These are phyloP conservation scores for Filobasidium wieringae DNA, from an alignment of 768 basidiomycete genomes.

Conservation along the genomic window DNA sequence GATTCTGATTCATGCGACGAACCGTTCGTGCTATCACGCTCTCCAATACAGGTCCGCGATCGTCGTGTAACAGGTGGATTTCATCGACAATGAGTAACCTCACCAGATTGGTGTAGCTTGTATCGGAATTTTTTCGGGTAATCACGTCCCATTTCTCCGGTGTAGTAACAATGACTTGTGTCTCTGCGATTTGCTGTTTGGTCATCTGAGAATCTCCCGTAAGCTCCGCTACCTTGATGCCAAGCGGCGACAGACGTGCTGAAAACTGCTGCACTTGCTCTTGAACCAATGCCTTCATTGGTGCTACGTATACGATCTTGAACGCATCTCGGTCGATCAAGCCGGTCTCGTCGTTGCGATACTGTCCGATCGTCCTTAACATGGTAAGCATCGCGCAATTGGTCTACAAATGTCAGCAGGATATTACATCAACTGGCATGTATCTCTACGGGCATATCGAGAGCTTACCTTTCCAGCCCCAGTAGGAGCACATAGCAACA, in stretches of 20 bases:
- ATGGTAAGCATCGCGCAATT: constrained; percentile 96
- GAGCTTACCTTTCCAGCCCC: constrained; percentile 85
- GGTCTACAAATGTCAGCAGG: constrained; percentile 50
- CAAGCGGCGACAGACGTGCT: constrained; percentile 56
- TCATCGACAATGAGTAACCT: constrained; percentile 95
- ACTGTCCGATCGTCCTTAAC: constrained; percentile 76
- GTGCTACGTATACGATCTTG: constrained; percentile 95
- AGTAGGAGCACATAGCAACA: constrained; percentile 92
- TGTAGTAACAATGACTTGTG: constrained; percentile 95
- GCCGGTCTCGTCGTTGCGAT: constrained; percentile 70
- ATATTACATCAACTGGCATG: not conserved
- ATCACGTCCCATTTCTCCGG: constrained; percentile 99
- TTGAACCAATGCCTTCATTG: constrained; percentile 98
- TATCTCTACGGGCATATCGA: not conserved
- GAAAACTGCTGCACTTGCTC: constrained; percentile 96
- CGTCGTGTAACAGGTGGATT: constrained; percentile 93
- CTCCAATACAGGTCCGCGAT: constrained; percentile 93
- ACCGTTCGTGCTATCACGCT: constrained; percentile 80
- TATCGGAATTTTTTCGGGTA: constrained; percentile 93
- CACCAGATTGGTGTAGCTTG: constrained; percentile 91
- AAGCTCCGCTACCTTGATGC: constrained; percentile 81
- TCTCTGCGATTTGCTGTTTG: constrained; percentile 90
- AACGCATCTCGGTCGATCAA: constrained; percentile 73
- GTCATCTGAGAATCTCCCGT: constrained; percentile 98
- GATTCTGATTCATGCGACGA: constrained; percentile 84